Evolutionary conservation across 352 stramenopile species (phyloP), one percentile per base, ranked within the genome.

Genomic region (Saprolegnia diclina): DNA sequence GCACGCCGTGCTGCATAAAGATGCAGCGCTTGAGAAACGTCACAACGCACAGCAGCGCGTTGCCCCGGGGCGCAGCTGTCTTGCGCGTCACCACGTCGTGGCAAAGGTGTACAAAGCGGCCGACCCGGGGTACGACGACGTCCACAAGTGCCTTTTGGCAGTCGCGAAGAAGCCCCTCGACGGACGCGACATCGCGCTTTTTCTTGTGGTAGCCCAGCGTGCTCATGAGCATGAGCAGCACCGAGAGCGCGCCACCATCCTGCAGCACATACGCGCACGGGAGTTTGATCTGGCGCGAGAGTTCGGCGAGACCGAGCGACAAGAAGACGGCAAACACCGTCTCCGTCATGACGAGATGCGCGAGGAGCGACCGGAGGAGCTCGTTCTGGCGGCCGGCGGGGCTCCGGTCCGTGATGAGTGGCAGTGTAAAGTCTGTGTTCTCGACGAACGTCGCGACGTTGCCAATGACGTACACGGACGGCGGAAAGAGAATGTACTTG

Each of bases 401-500:
- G 59, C 91, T 85, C 65, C 92, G 85, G 46, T 91, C 82, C 22
- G 82, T 94, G 57, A 94, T 94, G 38, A 94, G 56, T n/a, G 87
- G 87, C 35, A 94, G 65, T 4, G 82, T 83, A 44, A 89, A 72
- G 65, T 94, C 84, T n/a, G 84, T 87, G 53, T 92, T 92, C 24
- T 92, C 83, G 9, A 92, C 87, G 56, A 94, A 94, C 44, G 85
- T 92, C 40, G 83, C 82, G 35, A 91, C 77, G 40, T 89, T 80
- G 65, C 82, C 87, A 81, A 94, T 90, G 59, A 94, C 87, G 68
- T 92, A 94, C 40, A 94, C 83, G 11, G 85, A 87, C 42, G 87
- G 87, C 19, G 87, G 87, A 64, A 90, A 91, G 45, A 94, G 81
- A 67, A 92, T 92, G 70, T 93, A 94, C 67, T 94, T 94, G 64